Percentiles rank a stretch among this genome's conserved stretches.
phyloP scores from a whole-genome alignment of 805 yeast species.

The Metahyphopichia silvanorum region DNA sequence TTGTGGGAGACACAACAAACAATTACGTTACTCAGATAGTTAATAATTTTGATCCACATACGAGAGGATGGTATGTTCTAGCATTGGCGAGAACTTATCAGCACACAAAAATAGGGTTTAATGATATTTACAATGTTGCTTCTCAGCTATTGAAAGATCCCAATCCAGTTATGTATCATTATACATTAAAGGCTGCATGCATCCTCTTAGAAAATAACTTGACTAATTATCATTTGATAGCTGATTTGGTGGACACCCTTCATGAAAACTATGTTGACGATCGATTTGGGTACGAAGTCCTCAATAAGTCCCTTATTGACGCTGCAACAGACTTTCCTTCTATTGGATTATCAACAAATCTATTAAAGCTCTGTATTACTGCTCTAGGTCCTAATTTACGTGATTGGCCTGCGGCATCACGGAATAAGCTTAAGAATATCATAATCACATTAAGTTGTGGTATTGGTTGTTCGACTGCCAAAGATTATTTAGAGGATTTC shows the following conservation, averaged over 20 bases:
- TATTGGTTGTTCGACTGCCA: slow-evolving; percentile 25
- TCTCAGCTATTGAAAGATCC: slow-evolving; percentile 70
- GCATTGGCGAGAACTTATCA: slow-evolving; percentile 28
- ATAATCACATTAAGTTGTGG: slow-evolving; percentile 27
- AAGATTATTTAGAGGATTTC: slow-evolving; percentile 24
- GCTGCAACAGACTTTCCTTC: slow-evolving; percentile 30
- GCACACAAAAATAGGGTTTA: slow-evolving; percentile 24
- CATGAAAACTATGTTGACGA: slow-evolving; percentile 31
- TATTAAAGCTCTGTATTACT: slow-evolving; percentile 30
- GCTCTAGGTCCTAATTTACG: slow-evolving; percentile 37
- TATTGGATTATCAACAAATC: slow-evolving; percentile 16
- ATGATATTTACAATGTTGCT: slow-evolving; percentile 52
- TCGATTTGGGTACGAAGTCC: slow-evolving; percentile 35
- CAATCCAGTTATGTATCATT: slow-evolving; percentile 77
- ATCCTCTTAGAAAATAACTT: slow-evolving; percentile 55
- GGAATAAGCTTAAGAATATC: slow-evolving; percentile 20
- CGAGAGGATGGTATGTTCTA: slow-evolving; percentile 44
- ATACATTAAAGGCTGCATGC: slow-evolving; percentile 61
- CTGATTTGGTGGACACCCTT: slow-evolving; percentile 32
- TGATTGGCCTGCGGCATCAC: slow-evolving; percentile 15
- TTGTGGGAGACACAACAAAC: slow-evolving; percentile 12
- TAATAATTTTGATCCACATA: slow-evolving; percentile 58
- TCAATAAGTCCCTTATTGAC: slow-evolving; percentile 29
- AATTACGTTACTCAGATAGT: slow-evolving; percentile 57
- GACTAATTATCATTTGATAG: slow-evolving; percentile 41